Evolutionary conservation across 495 filamentous ascomycete genomes (phyloP), one percentile per base, ranked within the genome.

Genomic region (Ascobolus immersus): DNA sequence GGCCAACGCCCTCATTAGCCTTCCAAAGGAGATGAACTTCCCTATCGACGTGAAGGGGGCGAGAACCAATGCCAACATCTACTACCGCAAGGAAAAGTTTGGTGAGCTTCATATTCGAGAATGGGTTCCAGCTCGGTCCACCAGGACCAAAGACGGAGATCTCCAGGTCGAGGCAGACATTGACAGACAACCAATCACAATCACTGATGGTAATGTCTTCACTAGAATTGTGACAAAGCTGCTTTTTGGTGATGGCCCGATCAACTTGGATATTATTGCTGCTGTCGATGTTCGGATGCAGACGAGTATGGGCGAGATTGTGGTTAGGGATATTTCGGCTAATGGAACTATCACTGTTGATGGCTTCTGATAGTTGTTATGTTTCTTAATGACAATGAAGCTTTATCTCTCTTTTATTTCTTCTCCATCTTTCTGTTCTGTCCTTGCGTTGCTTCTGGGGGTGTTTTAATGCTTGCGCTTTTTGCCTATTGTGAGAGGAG

Each of bases 121-220:
- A 42, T 96, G 82, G 84, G 78, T 90, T 47, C 53, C 63, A 17
- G 74, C 86, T 15, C 76, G 73, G 42, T 86, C 81, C n/a, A 75
- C 67, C 2, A 63, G 64, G 38, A 55, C 73, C 15, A 55, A 69
- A 18, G 58, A 64, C 13, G 56, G 69, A 2, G 56, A 53, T 12
- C 55, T 93, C 9, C 50, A 67, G 33, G 76, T 94, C 17, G 54
- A 73, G 38, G 79, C 84, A 15, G 52, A 54, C 0, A 69, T 96
- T 38, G 54, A 73, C 21, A 59, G 86, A 36, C 79, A 72, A 0
- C 82, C 84, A 10, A 54, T 96, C 5, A 54, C 77, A 31, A 70
- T 93, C 23, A 86, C 75, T 0, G 65, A 93, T 45, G 57, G 66
- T 22, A 61, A 70, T 35, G 58, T 89, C 5, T 69, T 96, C 45